A percentile compares a stretch with the other conserved stretches of the same genome.
Evolutionary conservation across 179 eudicot species (phyloP).

Genomic region (Amaranthus tricolor): DNA sequence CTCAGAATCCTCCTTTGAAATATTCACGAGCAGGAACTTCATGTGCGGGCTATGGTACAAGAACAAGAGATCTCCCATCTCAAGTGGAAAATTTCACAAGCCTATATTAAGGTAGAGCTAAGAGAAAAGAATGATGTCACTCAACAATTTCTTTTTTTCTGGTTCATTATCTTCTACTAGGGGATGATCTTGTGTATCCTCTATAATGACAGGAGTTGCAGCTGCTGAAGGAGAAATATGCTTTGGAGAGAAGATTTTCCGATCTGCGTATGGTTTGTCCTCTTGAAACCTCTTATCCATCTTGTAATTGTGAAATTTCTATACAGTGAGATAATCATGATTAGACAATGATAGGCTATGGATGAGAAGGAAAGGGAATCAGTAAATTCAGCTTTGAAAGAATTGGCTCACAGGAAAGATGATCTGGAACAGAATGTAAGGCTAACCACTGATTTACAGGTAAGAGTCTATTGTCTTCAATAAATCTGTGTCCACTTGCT

Average conservation of each 20-base stretch:
- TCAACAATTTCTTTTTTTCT: conserved; percentile 17
- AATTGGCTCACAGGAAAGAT: conserved; percentile 68
- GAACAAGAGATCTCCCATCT: conserved; percentile 63
- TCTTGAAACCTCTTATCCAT: conserved; percentile 17
- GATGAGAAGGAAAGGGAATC: conserved; percentile 83
- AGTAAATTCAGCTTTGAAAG: conserved; percentile 61
- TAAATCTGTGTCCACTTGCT: background rate
- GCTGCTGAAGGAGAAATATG: conserved; percentile 74
- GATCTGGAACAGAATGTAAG: conserved; percentile 70
- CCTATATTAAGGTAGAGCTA: conserved; percentile 58
- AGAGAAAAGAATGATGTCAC: conserved; percentile 5
- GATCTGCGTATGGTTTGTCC: conserved; percentile 80
- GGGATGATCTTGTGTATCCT: conserved; percentile 17
- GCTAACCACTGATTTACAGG: conserved; percentile 73
- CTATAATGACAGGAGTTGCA: conserved; percentile 66
- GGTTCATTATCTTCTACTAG: conserved; percentile 10
- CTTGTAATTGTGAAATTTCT: conserved; percentile 13
- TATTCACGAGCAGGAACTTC: conserved; percentile 55
- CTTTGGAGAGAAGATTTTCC: conserved; percentile 68
- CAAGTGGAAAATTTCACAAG: conserved; percentile 59
- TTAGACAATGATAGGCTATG: conserved; percentile 53
- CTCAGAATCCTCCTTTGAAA: conserved; percentile 12
- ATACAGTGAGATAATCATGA: background rate
- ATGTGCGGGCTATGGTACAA: conserved; percentile 52
- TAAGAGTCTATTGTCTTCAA: conserved; percentile 24